Percentiles rank a stretch among this genome's conserved stretches.
phyloP scores from a whole-genome alignment of 2,329 filamentous ascomycete genomes.

The Thermomyces lanuginosus region DNA sequence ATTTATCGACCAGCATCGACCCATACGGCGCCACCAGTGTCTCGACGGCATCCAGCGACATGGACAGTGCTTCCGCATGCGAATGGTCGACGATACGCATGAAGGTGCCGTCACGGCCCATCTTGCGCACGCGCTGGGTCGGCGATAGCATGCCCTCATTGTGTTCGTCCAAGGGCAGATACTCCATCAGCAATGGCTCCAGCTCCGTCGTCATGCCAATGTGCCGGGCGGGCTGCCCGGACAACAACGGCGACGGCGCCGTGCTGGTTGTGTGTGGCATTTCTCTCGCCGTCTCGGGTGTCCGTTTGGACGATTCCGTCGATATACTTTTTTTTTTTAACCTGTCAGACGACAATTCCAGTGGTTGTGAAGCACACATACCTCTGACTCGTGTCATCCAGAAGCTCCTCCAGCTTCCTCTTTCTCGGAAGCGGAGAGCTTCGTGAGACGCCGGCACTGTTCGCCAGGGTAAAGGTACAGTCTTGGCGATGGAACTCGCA shows the following conservation, averaged over 20 bases:
- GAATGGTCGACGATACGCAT: conserved; percentile 23
- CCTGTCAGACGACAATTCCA: not conserved
- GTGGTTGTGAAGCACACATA: not conserved
- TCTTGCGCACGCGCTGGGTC: conserved; percentile 20
- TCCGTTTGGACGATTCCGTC: no score
- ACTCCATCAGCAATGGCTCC: conserved; percentile 24
- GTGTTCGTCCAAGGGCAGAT: conserved; percentile 25
- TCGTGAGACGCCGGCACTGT: conserved; percentile 7
- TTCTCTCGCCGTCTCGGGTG: conserved; percentile 10
- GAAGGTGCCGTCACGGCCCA: conserved; percentile 24
- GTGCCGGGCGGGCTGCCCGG: conserved; percentile 23
- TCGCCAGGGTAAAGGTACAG: conserved; percentile 24
- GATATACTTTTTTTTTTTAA: conserved; percentile 1
- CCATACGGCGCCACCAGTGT: conserved; percentile 29
- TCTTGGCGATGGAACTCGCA: conserved; percentile 31
- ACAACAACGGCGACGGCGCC: conserved; percentile 15
- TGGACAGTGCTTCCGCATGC: conserved; percentile 16
- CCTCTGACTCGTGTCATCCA: no score
- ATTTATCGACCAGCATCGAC: conserved; percentile 28
- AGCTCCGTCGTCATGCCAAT: conserved; percentile 29
- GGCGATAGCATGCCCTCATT: conserved; percentile 22
- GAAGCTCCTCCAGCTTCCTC: conserved; percentile 22
- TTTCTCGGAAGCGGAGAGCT: conserved; percentile 19
- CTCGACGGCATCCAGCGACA: conserved; percentile 26
- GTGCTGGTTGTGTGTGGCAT: conserved; percentile 5